Conservation (phyloP, 1,284 basidiomycete genomes). For the Trametes hirsuta region DNA sequence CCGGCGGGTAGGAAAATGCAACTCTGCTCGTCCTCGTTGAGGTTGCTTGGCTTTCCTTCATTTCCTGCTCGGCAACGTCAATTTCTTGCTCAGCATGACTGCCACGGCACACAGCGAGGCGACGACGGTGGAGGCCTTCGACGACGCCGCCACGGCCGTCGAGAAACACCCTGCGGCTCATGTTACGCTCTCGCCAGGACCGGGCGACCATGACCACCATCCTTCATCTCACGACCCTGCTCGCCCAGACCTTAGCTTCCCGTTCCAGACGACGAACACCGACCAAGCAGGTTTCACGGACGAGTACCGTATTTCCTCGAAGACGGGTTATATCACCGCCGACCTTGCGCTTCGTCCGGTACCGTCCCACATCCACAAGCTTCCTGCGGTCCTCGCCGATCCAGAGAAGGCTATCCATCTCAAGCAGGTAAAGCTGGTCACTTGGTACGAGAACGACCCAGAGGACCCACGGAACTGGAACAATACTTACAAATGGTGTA, state of each 20-base stretch:
- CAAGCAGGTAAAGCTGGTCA: constrained; percentile 37
- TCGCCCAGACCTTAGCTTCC: constrained; percentile 36
- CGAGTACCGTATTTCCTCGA: constrained; percentile 36
- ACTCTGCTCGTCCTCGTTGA: not conserved
- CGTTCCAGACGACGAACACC: constrained; percentile 36
- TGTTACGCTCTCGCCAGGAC: constrained; percentile 11
- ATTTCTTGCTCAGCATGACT: not conserved
- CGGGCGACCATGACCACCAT: constrained; percentile 3
- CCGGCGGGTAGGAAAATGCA: not conserved
- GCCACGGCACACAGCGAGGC: constrained; percentile 26
- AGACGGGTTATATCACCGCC: constrained; percentile 32
- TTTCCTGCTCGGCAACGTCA: not conserved
- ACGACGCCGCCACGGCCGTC: constrained; percentile 17
- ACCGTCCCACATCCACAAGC: constrained; percentile 30
- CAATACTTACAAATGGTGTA: constrained; percentile 51
- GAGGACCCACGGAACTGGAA: constrained; percentile 67
- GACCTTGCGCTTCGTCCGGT: constrained; percentile 33
- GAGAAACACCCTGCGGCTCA: constrained; percentile 5
- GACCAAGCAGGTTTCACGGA: constrained; percentile 35
- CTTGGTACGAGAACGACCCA: constrained; percentile 50
- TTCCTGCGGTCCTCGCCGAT: constrained; percentile 32
- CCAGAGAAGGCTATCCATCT: constrained; percentile 38
- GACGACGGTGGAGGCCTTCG: constrained; percentile 23
- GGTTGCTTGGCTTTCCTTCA: not conserved
- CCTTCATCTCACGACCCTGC: constrained; percentile 28